phyloP scores from a whole-genome alignment of 148 eudicot genomes.

The Persicaria maculosa region DNA sequence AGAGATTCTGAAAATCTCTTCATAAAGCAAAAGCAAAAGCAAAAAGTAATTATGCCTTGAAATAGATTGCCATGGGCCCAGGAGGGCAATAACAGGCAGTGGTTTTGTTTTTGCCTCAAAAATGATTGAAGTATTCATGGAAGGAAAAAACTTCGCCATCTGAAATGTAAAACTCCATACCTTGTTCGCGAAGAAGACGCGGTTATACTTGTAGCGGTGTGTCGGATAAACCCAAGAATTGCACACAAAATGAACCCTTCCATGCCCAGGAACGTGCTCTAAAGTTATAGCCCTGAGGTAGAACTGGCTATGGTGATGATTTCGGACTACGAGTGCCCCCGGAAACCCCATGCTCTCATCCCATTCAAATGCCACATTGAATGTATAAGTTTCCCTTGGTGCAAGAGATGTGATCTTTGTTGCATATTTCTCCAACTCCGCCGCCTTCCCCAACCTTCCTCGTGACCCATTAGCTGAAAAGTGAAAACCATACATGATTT shows the following conservation, averaged over 20 bases:
- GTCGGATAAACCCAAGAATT: conserved; percentile 90
- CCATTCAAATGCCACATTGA: conserved; percentile 62
- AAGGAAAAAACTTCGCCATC: neutral
- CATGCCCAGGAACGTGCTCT: conserved; percentile 58
- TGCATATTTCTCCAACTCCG: conserved; percentile 57
- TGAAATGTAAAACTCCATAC: conserved; percentile 32
- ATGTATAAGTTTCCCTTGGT: conserved; percentile 40
- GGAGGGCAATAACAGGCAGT: neutral
- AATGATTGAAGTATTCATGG: neutral
- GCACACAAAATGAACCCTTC: conserved; percentile 54
- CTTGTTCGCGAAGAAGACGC: conserved; percentile 82
- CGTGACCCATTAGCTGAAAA: conserved; percentile 35
- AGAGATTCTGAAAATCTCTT: neutral
- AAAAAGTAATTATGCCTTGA: neutral
- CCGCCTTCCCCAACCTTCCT: conserved; percentile 53
- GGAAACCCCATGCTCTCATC: conserved; percentile 59
- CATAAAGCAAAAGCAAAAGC: neutral
- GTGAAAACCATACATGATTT: neutral
- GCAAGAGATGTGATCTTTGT: conserved; percentile 33
- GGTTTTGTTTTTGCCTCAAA: neutral
- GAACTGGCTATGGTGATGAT: conserved; percentile 59
- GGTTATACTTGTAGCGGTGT: conserved; percentile 51
- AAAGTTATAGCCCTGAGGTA: conserved; percentile 61
- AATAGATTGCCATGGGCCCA: neutral
- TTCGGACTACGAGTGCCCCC: conserved; percentile 55